phyloP scores from a whole-genome alignment of 164 flowering plant genomes.

The Platanus orientalis region DNA sequence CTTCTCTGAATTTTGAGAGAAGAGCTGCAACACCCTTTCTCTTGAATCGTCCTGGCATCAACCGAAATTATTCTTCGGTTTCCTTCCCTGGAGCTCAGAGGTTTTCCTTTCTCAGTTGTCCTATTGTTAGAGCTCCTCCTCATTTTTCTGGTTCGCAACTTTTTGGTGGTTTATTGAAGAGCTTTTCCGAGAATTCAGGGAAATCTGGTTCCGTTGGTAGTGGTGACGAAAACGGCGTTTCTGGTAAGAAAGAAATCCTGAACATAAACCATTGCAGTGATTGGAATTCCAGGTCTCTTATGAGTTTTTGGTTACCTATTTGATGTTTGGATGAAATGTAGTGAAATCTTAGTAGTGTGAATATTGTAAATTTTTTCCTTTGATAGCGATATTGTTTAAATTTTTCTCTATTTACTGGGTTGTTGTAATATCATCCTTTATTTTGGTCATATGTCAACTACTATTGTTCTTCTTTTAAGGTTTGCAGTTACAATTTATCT shows the following conservation, averaged over 20 bases:
- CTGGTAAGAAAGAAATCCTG: constrained; percentile 2
- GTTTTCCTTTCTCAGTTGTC: background rate
- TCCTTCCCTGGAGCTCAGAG: background rate
- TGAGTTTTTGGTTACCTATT: background rate
- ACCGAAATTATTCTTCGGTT: background rate
- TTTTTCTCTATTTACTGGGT: background rate
- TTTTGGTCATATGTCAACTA: no score
- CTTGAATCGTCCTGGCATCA: background rate
- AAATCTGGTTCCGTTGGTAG: background rate
- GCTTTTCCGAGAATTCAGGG: constrained; percentile 4
- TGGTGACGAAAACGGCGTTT: background rate
- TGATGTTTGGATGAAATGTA: background rate
- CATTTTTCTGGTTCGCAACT: background rate
- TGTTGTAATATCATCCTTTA: no score
- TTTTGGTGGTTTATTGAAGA: background rate
- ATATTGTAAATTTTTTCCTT: background rate
- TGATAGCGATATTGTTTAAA: background rate
- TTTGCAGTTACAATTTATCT: no score
- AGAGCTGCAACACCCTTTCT: background rate
- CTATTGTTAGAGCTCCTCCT: background rate
- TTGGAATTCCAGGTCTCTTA: background rate
- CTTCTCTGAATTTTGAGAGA: background rate
- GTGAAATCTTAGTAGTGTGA: background rate
- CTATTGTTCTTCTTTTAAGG: no score
- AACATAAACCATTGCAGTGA: background rate